Evolutionary conservation across 768 basidiomycete genomes (phyloP).

Genomic region (Rhodosporidiobolus odoratus): DNA sequence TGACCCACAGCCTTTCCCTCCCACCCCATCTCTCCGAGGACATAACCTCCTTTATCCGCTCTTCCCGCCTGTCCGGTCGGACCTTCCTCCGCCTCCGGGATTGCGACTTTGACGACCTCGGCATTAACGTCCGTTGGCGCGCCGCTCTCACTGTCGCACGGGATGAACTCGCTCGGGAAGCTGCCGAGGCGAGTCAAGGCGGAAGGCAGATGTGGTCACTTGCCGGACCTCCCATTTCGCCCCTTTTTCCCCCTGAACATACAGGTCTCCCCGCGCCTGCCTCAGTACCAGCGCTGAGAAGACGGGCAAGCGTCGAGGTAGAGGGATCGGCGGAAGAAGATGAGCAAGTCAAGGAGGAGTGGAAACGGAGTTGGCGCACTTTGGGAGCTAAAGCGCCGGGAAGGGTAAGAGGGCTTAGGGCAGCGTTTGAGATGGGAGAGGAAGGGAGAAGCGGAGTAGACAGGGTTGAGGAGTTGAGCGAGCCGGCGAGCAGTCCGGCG

Average conservation of each 20-base stretch:
- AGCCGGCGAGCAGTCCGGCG: not conserved
- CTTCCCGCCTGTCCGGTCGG: constrained; percentile 35
- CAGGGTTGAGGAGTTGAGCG: not conserved
- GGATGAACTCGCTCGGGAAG: constrained; percentile 21
- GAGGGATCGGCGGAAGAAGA: constrained; percentile 27
- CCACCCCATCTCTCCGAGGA: constrained; percentile 32
- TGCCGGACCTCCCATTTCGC: not conserved
- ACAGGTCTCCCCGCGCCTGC: not conserved
- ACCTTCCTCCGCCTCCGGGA: constrained; percentile 38
- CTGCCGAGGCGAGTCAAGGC: not conserved
- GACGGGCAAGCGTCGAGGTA: constrained; percentile 17
- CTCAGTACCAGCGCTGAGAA: not conserved
- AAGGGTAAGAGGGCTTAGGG: constrained; percentile 33
- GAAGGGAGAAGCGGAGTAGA: not conserved
- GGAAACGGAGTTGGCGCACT: constrained; percentile 36
- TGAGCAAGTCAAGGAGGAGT: constrained; percentile 36
- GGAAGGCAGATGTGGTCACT: constrained; percentile 29
- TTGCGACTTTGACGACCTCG: constrained; percentile 37
- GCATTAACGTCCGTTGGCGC: constrained; percentile 39
- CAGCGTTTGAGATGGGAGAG: constrained; percentile 29
- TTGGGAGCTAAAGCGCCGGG: constrained; percentile 9
- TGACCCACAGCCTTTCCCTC: constrained; percentile 35
- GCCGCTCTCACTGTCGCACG: constrained; percentile 15
- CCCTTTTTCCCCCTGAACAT: not conserved
- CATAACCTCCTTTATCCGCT: constrained; percentile 35